Base-by-base conservation (phyloP, 192 early-diverging fungal genomes). In the Coemansia sp. region DNA sequence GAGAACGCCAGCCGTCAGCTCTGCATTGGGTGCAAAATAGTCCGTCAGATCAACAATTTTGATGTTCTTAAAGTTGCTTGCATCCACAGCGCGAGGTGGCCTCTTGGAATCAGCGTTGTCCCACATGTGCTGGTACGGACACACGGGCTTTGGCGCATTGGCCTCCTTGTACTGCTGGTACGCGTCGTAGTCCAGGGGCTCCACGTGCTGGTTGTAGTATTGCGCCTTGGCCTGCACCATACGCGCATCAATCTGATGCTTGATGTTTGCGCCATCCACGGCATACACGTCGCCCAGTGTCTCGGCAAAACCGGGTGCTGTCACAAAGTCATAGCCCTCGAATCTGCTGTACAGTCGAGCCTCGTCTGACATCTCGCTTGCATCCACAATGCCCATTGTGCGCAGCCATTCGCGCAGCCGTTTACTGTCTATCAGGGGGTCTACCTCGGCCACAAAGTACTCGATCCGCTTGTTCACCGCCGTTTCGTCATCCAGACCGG, bases 121-220 rank as follows among this genome's bases (percentile, higher is more conserved):
- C 78, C 78, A 81, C 63, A 81, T 54, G 60, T 81, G 72, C 67
- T 81, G 78, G 67, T 81, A 81, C 45, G 78, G 78, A 13, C 78
- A 81, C 38, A 72, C 64, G 12, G 73, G 70, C 49, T 72, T 72
- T 19, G 73, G 78, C 43, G 63, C 59, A 26, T 18, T 72, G 40
- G 32, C 49, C 21, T 69, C 66, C 56, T 66, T 75, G 54, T 47
- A 66, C 21, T 13, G 43, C 12, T 19, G 18, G 67, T 81, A 81
- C 60, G 48, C 61, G 6, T 58, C 64, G 16, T 75, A 75, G 45
- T 67, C 48, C 9, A 81, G 16, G 0, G 66, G 52, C 45, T 75
- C 78, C 0, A 81, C 56, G 0, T 74, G 58, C 2, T 43, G 23
- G 65, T 18, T 68, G 44, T 81, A 81, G 70, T 81, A 81, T 26